These are phyloP conservation scores for Paramarasmius palmivorus DNA, from an alignment of 1,284 basidiomycete genomes.

Conservation along the genomic window DNA sequence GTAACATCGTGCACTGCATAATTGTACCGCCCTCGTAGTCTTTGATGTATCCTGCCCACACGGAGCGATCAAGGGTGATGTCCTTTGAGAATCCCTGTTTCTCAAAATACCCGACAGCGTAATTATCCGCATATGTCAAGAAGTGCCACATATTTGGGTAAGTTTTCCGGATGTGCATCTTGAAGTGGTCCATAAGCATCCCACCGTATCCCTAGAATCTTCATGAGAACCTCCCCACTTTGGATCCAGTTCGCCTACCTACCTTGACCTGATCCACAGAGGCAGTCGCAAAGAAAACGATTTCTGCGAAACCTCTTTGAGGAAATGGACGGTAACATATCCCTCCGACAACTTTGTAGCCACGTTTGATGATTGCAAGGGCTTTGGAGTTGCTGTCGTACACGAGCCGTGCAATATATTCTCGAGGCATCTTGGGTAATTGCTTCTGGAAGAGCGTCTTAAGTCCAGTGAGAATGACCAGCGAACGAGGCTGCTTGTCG, in stretches of 20 bases:
- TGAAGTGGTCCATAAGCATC: constrained; percentile 99
- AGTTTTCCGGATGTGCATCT: constrained; percentile 84
- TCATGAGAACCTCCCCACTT: constrained; percentile 4
- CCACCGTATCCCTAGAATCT: constrained; percentile 87
- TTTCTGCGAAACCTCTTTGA: constrained; percentile 94
- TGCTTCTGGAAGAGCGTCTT: constrained; percentile 98
- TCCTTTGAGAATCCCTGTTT: constrained; percentile 99
- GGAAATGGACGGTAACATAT: constrained; percentile 98
- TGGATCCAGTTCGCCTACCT: constrained; percentile 19
- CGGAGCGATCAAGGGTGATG: constrained; percentile 85
- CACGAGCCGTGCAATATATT: constrained; percentile 96
- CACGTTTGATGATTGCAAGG: constrained; percentile 94
- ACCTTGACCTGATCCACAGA: constrained; percentile 98
- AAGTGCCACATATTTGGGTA: constrained; percentile 91
- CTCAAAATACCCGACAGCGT: constrained; percentile 98
- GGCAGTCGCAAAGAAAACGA: constrained; percentile 98
- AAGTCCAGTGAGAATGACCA: constrained; percentile 89
- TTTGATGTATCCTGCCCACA: constrained; percentile 99
- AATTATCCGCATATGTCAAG: constrained; percentile 98
- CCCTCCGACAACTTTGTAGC: constrained; percentile 95
- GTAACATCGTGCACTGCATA: constrained; percentile 97
- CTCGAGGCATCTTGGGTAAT: constrained; percentile 97
- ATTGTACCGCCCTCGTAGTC: constrained; percentile 99
- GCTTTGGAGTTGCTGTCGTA: constrained; percentile 91
- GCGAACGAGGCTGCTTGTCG: constrained; percentile 72